Evolutionary conservation across 805 yeast species (phyloP).

Genomic region (Saturnispora hagleri): DNA sequence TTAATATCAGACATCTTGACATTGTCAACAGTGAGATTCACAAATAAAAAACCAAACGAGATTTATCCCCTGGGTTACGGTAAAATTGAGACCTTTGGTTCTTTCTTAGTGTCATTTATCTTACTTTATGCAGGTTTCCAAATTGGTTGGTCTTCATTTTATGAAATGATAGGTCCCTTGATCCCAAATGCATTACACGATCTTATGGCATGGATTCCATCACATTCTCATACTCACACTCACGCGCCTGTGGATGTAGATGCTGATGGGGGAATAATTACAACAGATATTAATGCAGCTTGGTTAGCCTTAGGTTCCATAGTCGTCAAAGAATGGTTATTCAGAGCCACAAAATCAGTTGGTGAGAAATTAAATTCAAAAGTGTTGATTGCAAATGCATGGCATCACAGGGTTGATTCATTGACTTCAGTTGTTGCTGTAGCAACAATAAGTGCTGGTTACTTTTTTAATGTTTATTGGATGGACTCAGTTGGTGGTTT

Average conservation of each 20-base stretch:
- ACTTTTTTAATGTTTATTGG: slow-evolving; percentile 68
- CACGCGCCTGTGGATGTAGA: slow-evolving; percentile 15
- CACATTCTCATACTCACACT: slow-evolving; percentile 47
- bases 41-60: slow-evolving; percentile 48
- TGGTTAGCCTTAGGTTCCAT: slow-evolving; percentile 93
- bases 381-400: slow-evolving; percentile 91
- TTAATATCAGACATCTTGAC: slow-evolving; percentile 85
- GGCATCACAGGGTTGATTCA: slow-evolving; percentile 97
- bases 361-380: slow-evolving; percentile 75
- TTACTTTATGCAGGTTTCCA: slow-evolving; percentile 81
- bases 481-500: slow-evolving; percentile 90
- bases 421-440: slow-evolving; percentile 87
- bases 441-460: slow-evolving; percentile 78
- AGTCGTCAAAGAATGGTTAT: slow-evolving; percentile 79
- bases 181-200: slow-evolving; percentile 57
- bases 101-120: slow-evolving; percentile 77
- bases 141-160: slow-evolving; percentile 79
- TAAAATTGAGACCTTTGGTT: slow-evolving; percentile 86
- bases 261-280: slow-evolving; percentile 23
- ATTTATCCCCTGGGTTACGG: slow-evolving; percentile 85
- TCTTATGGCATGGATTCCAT: slow-evolving; percentile 38
- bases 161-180: slow-evolving; percentile 56
- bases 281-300: slow-evolving; percentile 81
- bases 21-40: slow-evolving; percentile 75
- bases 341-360: slow-evolving; percentile 69